Percentiles rank a stretch among this genome's conserved stretches.
Conservation (phyloP, 2,329 filamentous ascomycete genomes). For the Diaporthe helianthi region DNA sequence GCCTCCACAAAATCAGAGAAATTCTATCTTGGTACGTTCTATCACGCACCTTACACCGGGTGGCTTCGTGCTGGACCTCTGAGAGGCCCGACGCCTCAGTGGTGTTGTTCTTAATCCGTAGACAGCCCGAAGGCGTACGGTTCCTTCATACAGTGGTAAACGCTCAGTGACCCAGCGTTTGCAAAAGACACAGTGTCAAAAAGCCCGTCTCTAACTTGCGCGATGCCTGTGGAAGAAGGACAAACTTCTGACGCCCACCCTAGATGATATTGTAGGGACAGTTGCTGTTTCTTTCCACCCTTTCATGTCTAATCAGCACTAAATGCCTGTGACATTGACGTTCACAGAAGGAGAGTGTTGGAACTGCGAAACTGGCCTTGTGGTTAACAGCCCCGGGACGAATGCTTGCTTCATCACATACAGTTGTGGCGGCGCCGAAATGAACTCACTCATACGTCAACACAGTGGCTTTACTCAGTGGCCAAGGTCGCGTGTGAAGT, state of each 20-base stretch:
- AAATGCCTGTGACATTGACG: not conserved
- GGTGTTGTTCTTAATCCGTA: too few species aligned
- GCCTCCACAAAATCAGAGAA: not conserved
- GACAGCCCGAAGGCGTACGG: too few species aligned
- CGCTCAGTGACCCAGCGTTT: too few species aligned
- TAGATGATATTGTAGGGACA: constrained; percentile 1
- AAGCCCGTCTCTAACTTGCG: too few species aligned
- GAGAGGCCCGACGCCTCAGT: not conserved
- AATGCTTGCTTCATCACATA: not conserved
- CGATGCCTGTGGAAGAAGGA: too few species aligned
- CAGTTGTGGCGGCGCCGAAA: too few species aligned
- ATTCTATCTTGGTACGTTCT: not conserved
- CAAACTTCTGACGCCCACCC: not conserved
- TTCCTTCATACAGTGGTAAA: too few species aligned
- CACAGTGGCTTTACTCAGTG: constrained; percentile 45
- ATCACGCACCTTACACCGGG: not conserved
- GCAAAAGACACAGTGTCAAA: too few species aligned
- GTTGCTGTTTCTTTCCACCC: not conserved
- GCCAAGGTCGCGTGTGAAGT: constrained; percentile 74
- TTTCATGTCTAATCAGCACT: not conserved
- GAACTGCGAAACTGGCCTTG: not conserved
- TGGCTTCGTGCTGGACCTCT: not conserved
- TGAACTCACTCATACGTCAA: not conserved
- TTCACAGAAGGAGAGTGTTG: not conserved
- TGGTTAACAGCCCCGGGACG: not conserved